Evolutionary conservation across 2,329 filamentous ascomycete genomes (phyloP).

Genomic region (Fusarium pseudocircinatum): DNA sequence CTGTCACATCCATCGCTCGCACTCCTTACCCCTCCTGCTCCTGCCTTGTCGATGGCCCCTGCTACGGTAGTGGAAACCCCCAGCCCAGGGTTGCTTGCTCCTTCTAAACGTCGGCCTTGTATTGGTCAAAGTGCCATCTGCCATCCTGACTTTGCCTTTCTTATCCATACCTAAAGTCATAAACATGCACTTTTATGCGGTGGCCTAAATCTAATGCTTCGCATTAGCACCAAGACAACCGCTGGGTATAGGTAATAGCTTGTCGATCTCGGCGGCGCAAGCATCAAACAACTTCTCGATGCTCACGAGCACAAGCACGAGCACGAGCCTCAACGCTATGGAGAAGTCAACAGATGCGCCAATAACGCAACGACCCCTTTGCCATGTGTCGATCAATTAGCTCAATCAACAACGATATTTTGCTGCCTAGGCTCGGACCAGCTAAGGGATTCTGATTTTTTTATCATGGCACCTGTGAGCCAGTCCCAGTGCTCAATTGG

Average conservation of each 20-base stretch:
- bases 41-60: slow-evolving; percentile 1
- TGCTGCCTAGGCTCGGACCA: slow-evolving; percentile 27
- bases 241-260: background rate
- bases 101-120: background rate
- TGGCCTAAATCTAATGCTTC: slow-evolving; percentile 25
- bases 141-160: background rate
- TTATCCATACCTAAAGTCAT: background rate
- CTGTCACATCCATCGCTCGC: background rate
- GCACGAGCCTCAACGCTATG: slow-evolving; percentile 29
- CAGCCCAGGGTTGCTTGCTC: background rate
- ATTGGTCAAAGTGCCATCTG: background rate
- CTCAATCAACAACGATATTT: slow-evolving; percentile 6
- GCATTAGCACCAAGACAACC: slow-evolving; percentile 20
- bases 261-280: slow-evolving; percentile 17
- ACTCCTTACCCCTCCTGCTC: slow-evolving; percentile 27
- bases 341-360: background rate
- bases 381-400: slow-evolving; percentile 11
- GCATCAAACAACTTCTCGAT: slow-evolving; percentile 7
- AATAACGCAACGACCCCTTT: slow-evolving; percentile 6
- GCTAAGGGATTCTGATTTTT: slow-evolving; percentile 1
- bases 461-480: background rate
- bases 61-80: background rate
- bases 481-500: slow-evolving; percentile 11
- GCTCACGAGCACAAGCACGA: slow-evolving; percentile 19
- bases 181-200: slow-evolving; percentile 18